Evolutionary conservation across 148 eudicot genomes (phyloP), one percentile per base, ranked within the genome.

Genomic region (Gaultheria prostrata): DNA sequence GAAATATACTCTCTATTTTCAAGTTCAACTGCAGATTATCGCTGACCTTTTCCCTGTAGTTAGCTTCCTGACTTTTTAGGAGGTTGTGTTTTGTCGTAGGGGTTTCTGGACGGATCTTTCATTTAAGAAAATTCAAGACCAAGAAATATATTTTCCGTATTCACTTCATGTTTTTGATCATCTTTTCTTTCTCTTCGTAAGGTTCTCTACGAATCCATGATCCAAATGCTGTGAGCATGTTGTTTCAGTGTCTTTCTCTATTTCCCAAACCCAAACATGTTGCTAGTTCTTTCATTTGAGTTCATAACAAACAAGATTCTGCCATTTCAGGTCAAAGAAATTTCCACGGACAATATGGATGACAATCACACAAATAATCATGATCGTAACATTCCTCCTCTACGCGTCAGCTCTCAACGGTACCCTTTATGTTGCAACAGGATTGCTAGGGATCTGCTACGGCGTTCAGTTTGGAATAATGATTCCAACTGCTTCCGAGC

Each of bases 401-500:
- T 97, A 95, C 72, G 96, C 98, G 14, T 93, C 95, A 53, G 93
- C 91, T 82, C 82, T 92, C 4, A 80, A 83, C 35, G 96, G 98
- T 76, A 95, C 98, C 65, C 94, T 95, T 71, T 88, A 92, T 76
- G 88, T 84, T 26, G 95, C 98, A 73, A 95, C 98, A 63, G 95
- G 92, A 69, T 85, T 92, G 77, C 93, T 97, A 24, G 99, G 99
- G 53, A 83, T 95, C 83, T 97, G 99, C 90, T 95, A 80, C 11
- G 99, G 99, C 8, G 91, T 93, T 85, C 99, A 97, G 88, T 91
- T 94, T 72, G 92, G 92, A 28, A 90, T 97, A 57, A 95, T 95
- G 98, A 93, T 97, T 79, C 99, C 99, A 84, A 97, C 99, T 12
- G 90, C 89, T 46, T 95, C 98, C 0, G 98, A 97, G 88, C 93